Conservation (phyloP, 75 land plant genomes). For the Picea sitchensis region DNA sequence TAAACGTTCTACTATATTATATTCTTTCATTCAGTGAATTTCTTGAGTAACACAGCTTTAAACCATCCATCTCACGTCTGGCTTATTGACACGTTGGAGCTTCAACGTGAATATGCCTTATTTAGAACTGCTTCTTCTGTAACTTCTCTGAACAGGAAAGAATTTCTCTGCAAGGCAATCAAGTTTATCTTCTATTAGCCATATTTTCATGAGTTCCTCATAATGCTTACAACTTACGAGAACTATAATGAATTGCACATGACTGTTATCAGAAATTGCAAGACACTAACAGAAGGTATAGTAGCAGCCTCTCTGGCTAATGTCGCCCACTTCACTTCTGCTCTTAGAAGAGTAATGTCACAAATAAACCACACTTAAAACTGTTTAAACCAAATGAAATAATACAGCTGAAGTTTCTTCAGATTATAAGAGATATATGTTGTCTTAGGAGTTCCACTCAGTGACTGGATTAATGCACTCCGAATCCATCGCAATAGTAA, state of each 20-base stretch:
- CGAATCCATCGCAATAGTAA: neutral
- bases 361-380: neutral
- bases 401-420: neutral
- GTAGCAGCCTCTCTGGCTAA: neutral
- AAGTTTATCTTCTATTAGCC: neutral
- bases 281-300: neutral
- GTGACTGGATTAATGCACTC: conserved; percentile 3
- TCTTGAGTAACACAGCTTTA: no score
- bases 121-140: no score
- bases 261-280: neutral
- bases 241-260: conserved; percentile 1
- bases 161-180: neutral
- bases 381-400: neutral
- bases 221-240: neutral
- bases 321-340: neutral
- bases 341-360: neutral
- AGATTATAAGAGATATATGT: neutral
- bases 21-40: no score
- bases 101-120: no score
- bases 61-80: no score
- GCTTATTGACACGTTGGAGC: no score
- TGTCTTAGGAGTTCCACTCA: neutral
- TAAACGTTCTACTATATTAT: no score
- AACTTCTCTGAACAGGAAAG: neutral
- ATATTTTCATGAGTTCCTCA: no score